Percentiles rank a stretch among this genome's conserved stretches.
Conservation (phyloP, 495 filamentous ascomycete species). For the Daldinia concentrica region DNA sequence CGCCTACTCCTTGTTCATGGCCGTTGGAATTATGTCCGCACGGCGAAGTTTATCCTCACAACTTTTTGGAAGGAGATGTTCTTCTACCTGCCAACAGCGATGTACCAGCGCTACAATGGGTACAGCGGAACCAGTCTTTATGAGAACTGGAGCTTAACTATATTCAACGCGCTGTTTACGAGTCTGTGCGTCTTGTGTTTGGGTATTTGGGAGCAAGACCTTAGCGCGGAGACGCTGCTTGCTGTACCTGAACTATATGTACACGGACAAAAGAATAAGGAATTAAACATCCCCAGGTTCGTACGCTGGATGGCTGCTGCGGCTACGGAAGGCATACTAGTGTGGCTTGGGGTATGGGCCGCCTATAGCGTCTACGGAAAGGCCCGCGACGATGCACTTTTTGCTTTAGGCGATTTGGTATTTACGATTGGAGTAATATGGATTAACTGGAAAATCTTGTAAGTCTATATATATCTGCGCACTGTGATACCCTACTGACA, state of each 20-base stretch:
- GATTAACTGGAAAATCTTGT: slow-evolving; percentile 81
- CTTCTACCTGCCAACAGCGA: slow-evolving; percentile 89
- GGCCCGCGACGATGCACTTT: slow-evolving; percentile 65
- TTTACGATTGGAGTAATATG: slow-evolving; percentile 76
- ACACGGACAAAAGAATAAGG: slow-evolving; percentile 77
- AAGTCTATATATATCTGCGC: slow-evolving; percentile 37
- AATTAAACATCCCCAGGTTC: slow-evolving; percentile 80
- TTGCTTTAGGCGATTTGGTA: slow-evolving; percentile 76
- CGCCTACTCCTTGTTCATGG: slow-evolving; percentile 91
- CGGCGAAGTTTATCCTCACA: slow-evolving; percentile 85
- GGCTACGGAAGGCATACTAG: slow-evolving; percentile 74
- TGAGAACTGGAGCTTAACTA: slow-evolving; percentile 82
- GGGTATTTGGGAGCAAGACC: slow-evolving; percentile 87
- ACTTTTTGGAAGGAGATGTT: slow-evolving; percentile 85
- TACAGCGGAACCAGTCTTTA: slow-evolving; percentile 91
- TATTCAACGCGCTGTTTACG: slow-evolving; percentile 94
- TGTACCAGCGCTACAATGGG: slow-evolving; percentile 85
- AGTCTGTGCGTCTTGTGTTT: slow-evolving; percentile 87
- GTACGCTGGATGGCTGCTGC: slow-evolving; percentile 83
- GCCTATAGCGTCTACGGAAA: slow-evolving; percentile 64
- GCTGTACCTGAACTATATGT: slow-evolving; percentile 90
- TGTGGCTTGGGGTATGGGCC: slow-evolving; percentile 77
- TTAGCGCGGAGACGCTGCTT: slow-evolving; percentile 79
- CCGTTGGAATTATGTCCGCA: slow-evolving; percentile 92
- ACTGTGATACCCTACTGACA: background rate